Evolutionary conservation across 805 yeast genomes (phyloP), one percentile per base, ranked within the genome.

Genomic region (Candida hispaniensis): DNA sequence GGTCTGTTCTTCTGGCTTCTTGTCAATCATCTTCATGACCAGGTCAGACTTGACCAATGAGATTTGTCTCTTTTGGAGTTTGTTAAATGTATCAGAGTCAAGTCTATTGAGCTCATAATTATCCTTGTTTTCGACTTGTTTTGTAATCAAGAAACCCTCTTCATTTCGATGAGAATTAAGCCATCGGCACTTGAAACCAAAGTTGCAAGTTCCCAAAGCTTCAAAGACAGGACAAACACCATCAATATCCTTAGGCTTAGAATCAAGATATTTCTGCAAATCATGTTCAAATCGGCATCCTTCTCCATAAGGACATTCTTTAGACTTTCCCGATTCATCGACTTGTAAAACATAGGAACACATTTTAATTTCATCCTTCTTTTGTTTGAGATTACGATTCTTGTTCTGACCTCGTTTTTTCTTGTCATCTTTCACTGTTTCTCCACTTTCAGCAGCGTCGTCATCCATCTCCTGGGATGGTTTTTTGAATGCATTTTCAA

Each of bases 101-200:
- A 80, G 68, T 47, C 68, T 63, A 57, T 86, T 88, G 18, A 79
- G 56, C 52, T 82, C 94, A 41, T 58, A 58, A 47, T 69, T 70
- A 1, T 44, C 46, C 24, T 49, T 50, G 41, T 42, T 49, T 13
- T 46, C 55, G 44, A 42, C 49, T 6, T 58, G 67, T 22, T 58
- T 58, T 36, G 55, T 64, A 20, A 64, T 41, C 13, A 76, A 55
- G 41, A 54, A 40, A 21, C 45, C 42, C n/a, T 59, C 36, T 9
- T 13, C n/a, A 58, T 61, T 11, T 64, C 56, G 39, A 59, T 91
- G 97, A 10, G 81, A 70, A 3, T 69, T 60, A 39, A 91, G 66
- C 82, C 94, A 91, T 48, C 95, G 71, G 60, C 99, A 91, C 55
- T 82, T 88, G 47, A 81, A 59, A 0, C 98, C 98, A 42, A 79